Percentiles rank a stretch among this genome's conserved stretches.
Conservation (phyloP, 257 asterid species). For the Craterostigma plantagineum region DNA sequence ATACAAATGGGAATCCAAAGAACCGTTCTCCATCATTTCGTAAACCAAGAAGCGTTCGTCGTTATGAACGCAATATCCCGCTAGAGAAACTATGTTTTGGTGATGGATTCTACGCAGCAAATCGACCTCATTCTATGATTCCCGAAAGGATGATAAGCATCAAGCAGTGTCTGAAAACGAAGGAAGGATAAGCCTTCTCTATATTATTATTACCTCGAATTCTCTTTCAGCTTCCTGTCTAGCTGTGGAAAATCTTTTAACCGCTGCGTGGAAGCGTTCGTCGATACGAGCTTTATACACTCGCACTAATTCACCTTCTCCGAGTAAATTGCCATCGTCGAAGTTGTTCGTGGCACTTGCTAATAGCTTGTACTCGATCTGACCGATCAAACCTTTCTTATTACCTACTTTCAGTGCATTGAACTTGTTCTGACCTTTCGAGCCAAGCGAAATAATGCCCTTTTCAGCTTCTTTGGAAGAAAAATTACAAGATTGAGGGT, state of each 20-base stretch:
- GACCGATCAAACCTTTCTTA: constrained; percentile 22
- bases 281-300: constrained; percentile 36
- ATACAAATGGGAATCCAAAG: constrained; percentile 44
- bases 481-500: background rate
- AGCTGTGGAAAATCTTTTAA: constrained; percentile 24
- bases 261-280: constrained; percentile 25
- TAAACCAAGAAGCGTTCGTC: constrained; percentile 37
- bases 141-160: background rate
- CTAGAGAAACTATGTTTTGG: constrained; percentile 39
- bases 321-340: constrained; percentile 21
- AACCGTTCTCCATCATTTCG: constrained; percentile 49
- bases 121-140: constrained; percentile 25
- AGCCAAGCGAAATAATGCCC: constrained; percentile 16
- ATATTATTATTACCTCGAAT: constrained; percentile 28
- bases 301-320: constrained; percentile 38
- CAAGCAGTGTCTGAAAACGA: no score
- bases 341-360: constrained; percentile 48
- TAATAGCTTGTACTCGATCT: constrained; percentile 26
- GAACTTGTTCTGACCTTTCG: constrained; percentile 17
- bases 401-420: constrained; percentile 16
- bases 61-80: constrained; percentile 37
- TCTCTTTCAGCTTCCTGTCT: constrained; percentile 25
- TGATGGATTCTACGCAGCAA: constrained; percentile 34
- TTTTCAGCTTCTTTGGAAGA: background rate
- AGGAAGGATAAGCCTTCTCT: no score